Evolutionary conservation across 495 filamentous ascomycete species (phyloP).

Genomic region (Evernia prunastri): DNA sequence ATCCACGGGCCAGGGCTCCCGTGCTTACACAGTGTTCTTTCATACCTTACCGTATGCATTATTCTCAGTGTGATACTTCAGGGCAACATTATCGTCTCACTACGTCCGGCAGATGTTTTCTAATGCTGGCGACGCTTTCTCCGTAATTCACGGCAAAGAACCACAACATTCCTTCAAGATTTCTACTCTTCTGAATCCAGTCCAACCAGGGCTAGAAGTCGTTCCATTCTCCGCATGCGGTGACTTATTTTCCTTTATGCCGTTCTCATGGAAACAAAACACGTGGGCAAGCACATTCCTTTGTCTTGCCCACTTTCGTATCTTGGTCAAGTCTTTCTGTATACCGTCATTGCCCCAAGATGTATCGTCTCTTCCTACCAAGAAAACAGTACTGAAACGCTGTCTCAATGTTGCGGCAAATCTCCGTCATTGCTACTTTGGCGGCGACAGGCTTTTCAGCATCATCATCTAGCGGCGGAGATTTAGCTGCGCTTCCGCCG

Average conservation of each 20-base stretch:
- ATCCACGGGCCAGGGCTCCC: no score
- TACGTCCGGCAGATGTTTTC: not conserved
- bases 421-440: conserved; percentile 10
- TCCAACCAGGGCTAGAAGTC: not conserved
- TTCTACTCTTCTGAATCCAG: not conserved
- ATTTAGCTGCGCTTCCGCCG: conserved; percentile 8
- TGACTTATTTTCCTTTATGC: not conserved
- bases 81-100: not conserved
- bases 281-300: conserved; percentile 11
- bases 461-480: not conserved
- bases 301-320: conserved; percentile 6
- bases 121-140: not conserved
- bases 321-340: not conserved
- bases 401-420: conserved; percentile 4
- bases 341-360: conserved; percentile 6
- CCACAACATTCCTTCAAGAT: not conserved
- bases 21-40: not conserved
- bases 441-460: conserved; percentile 3
- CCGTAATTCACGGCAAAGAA: not conserved
- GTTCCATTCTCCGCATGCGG: conserved; percentile 8
- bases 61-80: not conserved
- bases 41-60: not conserved
- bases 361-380: not conserved
- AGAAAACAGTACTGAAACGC: not conserved
- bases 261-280: conserved; percentile 7